Percentiles rank a stretch among this genome's conserved stretches.
Evolutionary conservation across 2,329 filamentous ascomycete species (phyloP).

Genomic region (Xylaria sp.): DNA sequence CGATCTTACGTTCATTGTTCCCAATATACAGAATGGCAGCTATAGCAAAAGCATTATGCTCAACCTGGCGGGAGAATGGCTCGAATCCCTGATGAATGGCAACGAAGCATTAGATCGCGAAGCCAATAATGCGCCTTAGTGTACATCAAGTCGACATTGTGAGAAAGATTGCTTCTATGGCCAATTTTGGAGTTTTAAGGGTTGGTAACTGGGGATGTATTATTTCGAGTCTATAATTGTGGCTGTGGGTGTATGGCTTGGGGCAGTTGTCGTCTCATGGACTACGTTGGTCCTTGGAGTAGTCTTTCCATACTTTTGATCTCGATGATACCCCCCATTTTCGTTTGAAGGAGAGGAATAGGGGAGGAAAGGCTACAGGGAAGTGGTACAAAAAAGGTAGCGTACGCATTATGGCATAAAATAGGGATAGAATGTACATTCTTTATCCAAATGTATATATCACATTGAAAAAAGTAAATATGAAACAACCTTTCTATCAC

Average conservation of each 20-base stretch:
- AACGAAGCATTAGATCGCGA: slow-evolving; percentile 68
- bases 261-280: background rate
- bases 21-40: slow-evolving; percentile 76
- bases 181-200: slow-evolving; percentile 29
- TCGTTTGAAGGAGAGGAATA: background rate
- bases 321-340: slow-evolving; percentile 29
- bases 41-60: slow-evolving; percentile 87
- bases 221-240: slow-evolving; percentile 11
- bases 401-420: slow-evolving; percentile 20
- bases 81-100: slow-evolving; percentile 76
- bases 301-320: slow-evolving; percentile 4
- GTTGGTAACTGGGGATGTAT: slow-evolving; percentile 13
- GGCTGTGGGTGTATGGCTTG: background rate
- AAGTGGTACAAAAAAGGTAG: slow-evolving; percentile 1
- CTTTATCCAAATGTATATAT: background rate
- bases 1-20: slow-evolving; percentile 80
- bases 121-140: slow-evolving; percentile 3
- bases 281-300: slow-evolving; percentile 19
- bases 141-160: background rate
- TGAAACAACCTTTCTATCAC: background rate
- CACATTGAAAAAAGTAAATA: background rate
- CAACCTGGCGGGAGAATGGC: slow-evolving; percentile 78
- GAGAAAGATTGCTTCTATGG: slow-evolving; percentile 9
- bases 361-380: background rate
- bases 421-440: slow-evolving; percentile 15